Evolutionary conservation across 1,284 basidiomycete genomes (phyloP), one percentile per base, ranked within the genome.

Genomic region (Fistulina hepatica): DNA sequence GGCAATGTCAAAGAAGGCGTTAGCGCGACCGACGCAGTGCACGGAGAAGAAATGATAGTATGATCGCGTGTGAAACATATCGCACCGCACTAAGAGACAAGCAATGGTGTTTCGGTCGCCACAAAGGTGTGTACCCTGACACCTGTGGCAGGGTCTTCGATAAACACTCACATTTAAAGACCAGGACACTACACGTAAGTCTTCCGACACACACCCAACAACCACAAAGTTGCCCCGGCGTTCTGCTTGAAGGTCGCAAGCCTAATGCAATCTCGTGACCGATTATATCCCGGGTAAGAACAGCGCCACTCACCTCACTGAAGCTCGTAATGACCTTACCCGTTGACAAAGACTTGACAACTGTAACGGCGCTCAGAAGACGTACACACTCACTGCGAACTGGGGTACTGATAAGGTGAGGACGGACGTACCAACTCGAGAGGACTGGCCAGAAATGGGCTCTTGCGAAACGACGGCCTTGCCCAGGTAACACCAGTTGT

Each of bases 191-290:
- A 86, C 82, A 27, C 69, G 71, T 23, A 64, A 54, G 17, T 72
- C 73, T 43, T 85, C 81, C n/a, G n/a, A n/a, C 10, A 86, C 73
- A 40, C 74, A 78, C 28, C 79, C 76, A 41, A 86, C 69, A 21
- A 86, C 81, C 19, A 86, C 76, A 52, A 86, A 86, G 54, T 84
- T 86, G 37, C 82, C 83, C 47, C 82, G 71, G 56, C 81, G 81
- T 58, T 86, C 82, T 16, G 82, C 81, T 59, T 83, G 79, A 26
- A 86, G 59, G 52, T 85, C 77, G 42, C 73, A 71, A 31, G 67
- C 59, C 81, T 84, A 34, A 27, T 41, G 31, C 31, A 23, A 21
- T 35, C 33, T 46, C 10, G 28, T 13, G 10, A 19, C 22, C 28
- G 40, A 31, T 27, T 36, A 32, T 40, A 32, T 28, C 22, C 15